Evolutionary conservation across 2,329 filamentous ascomycete species (phyloP).

Genomic region (Diaporthe helianthi): DNA sequence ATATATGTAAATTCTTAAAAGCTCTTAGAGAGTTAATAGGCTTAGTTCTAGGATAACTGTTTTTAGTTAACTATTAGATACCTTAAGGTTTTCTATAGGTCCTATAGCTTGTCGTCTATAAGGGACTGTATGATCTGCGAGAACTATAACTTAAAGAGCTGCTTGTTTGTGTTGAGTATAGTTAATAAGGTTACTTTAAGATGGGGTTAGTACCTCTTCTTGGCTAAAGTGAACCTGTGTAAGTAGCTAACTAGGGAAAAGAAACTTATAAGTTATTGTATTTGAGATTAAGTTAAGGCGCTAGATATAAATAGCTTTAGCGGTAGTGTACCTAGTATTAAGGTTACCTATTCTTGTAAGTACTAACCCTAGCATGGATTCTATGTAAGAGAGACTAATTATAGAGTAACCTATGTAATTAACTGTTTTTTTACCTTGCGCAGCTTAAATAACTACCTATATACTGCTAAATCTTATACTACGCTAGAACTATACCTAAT

Average conservation of each 20-base stretch:
- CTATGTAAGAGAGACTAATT: background rate
- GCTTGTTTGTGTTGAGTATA: background rate
- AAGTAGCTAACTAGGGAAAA: background rate
- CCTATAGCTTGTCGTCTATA: background rate
- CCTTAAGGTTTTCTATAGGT: background rate
- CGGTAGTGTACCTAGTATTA: background rate
- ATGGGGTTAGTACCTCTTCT: background rate
- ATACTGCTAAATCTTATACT: background rate
- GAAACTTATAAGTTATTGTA: background rate
- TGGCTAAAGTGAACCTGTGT: background rate
- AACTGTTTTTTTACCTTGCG: background rate
- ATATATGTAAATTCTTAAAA: background rate
- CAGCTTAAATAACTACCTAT: background rate
- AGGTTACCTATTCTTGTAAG: background rate
- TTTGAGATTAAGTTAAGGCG: background rate
- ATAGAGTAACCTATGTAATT: background rate
- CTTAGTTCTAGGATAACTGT: background rate
- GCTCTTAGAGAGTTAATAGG: background rate
- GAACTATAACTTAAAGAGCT: background rate
- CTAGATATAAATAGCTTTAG: background rate
- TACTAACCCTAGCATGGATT: background rate
- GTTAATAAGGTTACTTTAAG: background rate
- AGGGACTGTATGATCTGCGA: background rate
- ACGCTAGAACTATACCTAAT: conserved; percentile 1
- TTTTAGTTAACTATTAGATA: background rate